These are phyloP conservation scores for Lecanicillium sp. DNA, from an alignment of 2,329 filamentous ascomycete genomes.

Conservation along the genomic window DNA sequence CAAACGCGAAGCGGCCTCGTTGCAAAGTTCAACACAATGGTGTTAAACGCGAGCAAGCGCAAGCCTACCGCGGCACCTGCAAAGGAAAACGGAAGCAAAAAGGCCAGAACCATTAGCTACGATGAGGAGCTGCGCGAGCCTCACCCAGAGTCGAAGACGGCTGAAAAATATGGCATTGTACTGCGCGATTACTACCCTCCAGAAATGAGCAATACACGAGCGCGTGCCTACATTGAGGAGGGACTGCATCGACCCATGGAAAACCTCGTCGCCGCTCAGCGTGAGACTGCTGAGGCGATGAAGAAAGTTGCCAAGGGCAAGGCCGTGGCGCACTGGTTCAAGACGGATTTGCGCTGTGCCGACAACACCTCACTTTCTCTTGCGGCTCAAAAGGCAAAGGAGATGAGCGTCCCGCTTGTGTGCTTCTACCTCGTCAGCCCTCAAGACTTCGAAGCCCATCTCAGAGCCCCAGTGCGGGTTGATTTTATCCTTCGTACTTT, in stretches of 20 bases:
- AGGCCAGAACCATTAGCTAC: constrained; percentile 26
- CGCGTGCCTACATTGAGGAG: constrained; percentile 64
- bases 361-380: constrained; percentile 69
- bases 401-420: constrained; percentile 64
- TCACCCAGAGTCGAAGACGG: constrained; percentile 40
- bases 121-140: constrained; percentile 35
- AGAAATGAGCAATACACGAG: constrained; percentile 79
- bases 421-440: constrained; percentile 75
- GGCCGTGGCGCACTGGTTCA: constrained; percentile 85
- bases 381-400: constrained; percentile 60
- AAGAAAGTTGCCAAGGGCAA: constrained; percentile 23
- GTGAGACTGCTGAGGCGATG: constrained; percentile 47
- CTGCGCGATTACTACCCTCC: constrained; percentile 73
- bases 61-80: constrained; percentile 24
- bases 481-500: constrained; percentile 77
- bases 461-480: constrained; percentile 64
- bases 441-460: constrained; percentile 77
- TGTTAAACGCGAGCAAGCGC: constrained; percentile 18
- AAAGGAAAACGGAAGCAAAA: constrained; percentile 25
- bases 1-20: background rate
- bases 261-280: constrained; percentile 50
- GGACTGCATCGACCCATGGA: constrained; percentile 69
- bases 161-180: constrained; percentile 55
- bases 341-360: constrained; percentile 64
- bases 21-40: constrained; percentile 19